Percentiles rank a stretch among this genome's conserved stretches.
phyloP scores from a whole-genome alignment of 2,329 filamentous ascomycete species.

The Xylaria sp. region DNA sequence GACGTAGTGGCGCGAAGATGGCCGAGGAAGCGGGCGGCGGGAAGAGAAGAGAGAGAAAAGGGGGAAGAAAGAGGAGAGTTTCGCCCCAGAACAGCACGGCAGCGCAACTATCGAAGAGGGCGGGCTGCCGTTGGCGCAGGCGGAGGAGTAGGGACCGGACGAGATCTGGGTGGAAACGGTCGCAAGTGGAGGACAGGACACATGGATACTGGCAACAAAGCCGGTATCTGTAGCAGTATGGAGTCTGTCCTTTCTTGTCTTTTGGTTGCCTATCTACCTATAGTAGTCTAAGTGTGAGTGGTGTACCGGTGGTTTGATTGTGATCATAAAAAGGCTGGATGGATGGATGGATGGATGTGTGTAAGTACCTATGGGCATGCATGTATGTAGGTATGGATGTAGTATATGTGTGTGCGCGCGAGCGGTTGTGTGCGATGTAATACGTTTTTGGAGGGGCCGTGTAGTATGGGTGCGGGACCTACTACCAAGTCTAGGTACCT shows the following conservation, averaged over 20 bases:
- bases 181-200: conserved; percentile 25
- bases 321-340: conserved; percentile 15
- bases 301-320: neutral
- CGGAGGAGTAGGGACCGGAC: neutral
- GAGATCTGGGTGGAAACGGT: conserved; percentile 24
- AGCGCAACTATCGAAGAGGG: conserved; percentile 8
- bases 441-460: conserved; percentile 22
- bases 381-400: neutral
- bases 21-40: neutral
- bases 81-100: neutral
- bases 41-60: neutral
- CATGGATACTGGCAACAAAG: conserved; percentile 16
- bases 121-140: conserved; percentile 25
- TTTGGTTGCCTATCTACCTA: neutral
- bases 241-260: neutral
- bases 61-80: neutral
- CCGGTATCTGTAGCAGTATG: conserved; percentile 8
- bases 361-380: neutral
- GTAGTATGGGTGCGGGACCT: conserved; percentile 23
- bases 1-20: conserved; percentile 16
- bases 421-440: neutral
- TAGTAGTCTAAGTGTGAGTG: conserved; percentile 4
- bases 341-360: neutral
- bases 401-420: neutral
- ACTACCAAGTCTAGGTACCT: too few relatives aligned